phyloP scores from a whole-genome alignment of 805 yeast genomes.

The Saturnispora gosingensis region DNA sequence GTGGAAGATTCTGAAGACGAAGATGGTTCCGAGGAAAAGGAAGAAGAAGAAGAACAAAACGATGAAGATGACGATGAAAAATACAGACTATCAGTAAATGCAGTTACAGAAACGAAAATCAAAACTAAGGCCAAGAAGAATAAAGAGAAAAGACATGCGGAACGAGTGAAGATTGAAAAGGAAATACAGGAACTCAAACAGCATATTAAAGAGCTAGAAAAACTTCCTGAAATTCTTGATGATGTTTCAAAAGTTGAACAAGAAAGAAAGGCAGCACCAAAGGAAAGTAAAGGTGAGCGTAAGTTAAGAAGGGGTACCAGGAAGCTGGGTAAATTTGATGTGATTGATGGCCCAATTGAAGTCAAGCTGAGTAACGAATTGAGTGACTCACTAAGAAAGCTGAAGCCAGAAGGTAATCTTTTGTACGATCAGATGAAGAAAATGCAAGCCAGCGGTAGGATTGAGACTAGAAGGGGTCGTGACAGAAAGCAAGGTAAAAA shows the following conservation, averaged over 20 bases:
- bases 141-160: conserved; percentile 52
- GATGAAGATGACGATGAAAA: conserved; percentile 25
- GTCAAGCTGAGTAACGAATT: conserved; percentile 86
- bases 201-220: conserved; percentile 51
- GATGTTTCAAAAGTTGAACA: conserved; percentile 5
- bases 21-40: conserved; percentile 31
- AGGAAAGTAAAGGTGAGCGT: conserved; percentile 16
- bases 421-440: conserved; percentile 73
- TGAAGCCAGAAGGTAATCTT: conserved; percentile 86
- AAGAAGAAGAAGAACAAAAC: conserved; percentile 23
- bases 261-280: conserved; percentile 6
- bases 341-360: conserved; percentile 42
- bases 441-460: conserved; percentile 75
- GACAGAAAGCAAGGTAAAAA: conserved; percentile 59
- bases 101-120: conserved; percentile 55
- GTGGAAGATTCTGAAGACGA: conserved; percentile 36
- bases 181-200: conserved; percentile 48
- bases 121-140: conserved; percentile 77
- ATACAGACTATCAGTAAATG: conserved; percentile 56
- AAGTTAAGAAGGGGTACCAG: conserved; percentile 25
- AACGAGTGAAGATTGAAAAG: conserved; percentile 43
- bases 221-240: conserved; percentile 36
- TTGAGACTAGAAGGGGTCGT: conserved; percentile 70
- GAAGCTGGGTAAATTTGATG: conserved; percentile 34
- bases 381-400: conserved; percentile 69